A percentile compares a stretch with the other conserved stretches of the same genome.
Evolutionary conservation across 2,329 filamentous ascomycete species (phyloP).

Genomic region (Westerdykella aurantiaca): DNA sequence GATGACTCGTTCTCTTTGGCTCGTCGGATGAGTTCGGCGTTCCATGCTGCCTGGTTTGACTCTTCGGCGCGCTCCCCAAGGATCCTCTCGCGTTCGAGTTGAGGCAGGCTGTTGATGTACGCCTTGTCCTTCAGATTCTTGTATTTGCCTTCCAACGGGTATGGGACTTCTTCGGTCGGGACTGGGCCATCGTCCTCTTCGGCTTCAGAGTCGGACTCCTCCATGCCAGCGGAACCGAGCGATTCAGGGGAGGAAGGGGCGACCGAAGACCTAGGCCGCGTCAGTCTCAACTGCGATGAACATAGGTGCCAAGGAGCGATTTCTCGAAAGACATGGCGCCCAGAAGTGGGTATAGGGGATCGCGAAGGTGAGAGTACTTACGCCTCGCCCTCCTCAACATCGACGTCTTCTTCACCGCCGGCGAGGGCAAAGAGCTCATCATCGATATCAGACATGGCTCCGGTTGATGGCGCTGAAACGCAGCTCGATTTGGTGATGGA

Average conservation of each 20-base stretch:
- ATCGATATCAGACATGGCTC: constrained; percentile 71
- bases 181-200: constrained; percentile 38
- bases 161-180: constrained; percentile 54
- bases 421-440: constrained; percentile 91
- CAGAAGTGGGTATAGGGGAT: background rate
- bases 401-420: constrained; percentile 59
- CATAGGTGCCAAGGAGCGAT: constrained; percentile 6
- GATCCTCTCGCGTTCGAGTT: constrained; percentile 85
- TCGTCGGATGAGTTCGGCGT: constrained; percentile 72
- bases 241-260: constrained; percentile 64
- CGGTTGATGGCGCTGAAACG: background rate
- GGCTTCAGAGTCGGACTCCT: constrained; percentile 59
- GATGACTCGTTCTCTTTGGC: constrained; percentile 62
- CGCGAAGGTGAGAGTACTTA: constrained; percentile 49
- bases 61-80: constrained; percentile 81
- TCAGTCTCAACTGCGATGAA: constrained; percentile 17
- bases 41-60: constrained; percentile 75
- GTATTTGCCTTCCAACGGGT: constrained; percentile 82
- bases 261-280: constrained; percentile 56
- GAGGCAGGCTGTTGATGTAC: constrained; percentile 75
- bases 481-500: background rate
- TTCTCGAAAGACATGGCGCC: background rate
- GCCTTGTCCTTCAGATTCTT: constrained; percentile 50
- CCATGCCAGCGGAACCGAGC: constrained; percentile 77
- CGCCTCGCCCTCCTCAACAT: constrained; percentile 74